phyloP scores from a whole-genome alignment of 2,329 filamentous ascomycete species.

The Coniochaeta ligniaria region DNA sequence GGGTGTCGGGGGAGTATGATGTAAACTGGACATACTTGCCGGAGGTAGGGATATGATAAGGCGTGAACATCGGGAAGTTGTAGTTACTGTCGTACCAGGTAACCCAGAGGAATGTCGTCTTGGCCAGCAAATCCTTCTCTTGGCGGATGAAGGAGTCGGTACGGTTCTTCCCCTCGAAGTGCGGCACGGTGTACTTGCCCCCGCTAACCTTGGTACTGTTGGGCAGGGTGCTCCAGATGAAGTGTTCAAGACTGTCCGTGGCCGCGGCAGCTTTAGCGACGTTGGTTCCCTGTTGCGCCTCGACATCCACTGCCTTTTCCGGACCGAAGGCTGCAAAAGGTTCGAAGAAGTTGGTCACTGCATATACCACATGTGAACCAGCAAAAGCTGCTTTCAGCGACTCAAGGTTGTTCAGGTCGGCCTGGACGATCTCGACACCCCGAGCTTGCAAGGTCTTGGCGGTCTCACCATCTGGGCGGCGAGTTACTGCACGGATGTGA shows the following conservation, averaged over 20 bases:
- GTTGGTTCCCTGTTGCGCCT: constrained; percentile 31
- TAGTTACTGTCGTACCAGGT: constrained; percentile 10
- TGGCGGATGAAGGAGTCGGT: constrained; percentile 23
- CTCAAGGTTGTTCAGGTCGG: constrained; percentile 18
- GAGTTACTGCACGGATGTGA: constrained; percentile 22
- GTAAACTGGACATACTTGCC: constrained; percentile 21
- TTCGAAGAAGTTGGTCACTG: constrained; percentile 34
- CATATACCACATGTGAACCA: constrained; percentile 7
- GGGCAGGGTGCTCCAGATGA: constrained; percentile 37
- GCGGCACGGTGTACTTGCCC: constrained; percentile 26
- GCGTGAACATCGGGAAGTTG: constrained; percentile 9
- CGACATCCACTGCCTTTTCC: constrained; percentile 25
- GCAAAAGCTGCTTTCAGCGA: constrained; percentile 17
- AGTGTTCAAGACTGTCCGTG: constrained; percentile 30
- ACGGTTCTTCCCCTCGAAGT: constrained; percentile 34
- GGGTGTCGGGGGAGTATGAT: constrained; percentile 15
- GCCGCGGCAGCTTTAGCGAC: constrained; percentile 31
- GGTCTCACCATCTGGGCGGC: constrained; percentile 20
- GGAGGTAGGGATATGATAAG: constrained; percentile 6
- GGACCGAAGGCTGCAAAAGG: constrained; percentile 18
- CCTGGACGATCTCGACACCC: constrained; percentile 21
- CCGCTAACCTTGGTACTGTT: constrained; percentile 20
- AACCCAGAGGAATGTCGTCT: constrained; percentile 4
- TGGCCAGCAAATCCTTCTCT: constrained; percentile 10
- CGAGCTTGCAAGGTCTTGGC: constrained; percentile 18